phyloP scores from a whole-genome alignment of 371 early-diverging fungal genomes.

The Conidiobolus coronatus region DNA sequence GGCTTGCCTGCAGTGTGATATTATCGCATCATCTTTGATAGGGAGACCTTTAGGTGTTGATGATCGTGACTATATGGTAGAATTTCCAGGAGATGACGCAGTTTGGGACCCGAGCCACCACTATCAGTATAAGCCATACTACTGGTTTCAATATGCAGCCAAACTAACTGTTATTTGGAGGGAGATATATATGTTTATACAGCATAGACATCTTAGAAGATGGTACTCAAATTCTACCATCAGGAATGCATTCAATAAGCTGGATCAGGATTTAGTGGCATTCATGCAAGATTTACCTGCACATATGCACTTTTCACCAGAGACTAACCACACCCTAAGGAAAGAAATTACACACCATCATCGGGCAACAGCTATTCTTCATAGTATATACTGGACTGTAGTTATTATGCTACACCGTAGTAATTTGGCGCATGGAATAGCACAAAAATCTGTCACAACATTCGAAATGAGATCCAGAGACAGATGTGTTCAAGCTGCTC shows the following conservation, averaged over 20 bases:
- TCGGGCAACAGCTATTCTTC: neutral
- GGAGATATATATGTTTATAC: constrained; percentile 3
- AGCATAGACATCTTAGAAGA: constrained; percentile 3
- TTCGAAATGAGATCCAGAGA: neutral
- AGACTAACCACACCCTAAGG: neutral
- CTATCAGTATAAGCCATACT: neutral
- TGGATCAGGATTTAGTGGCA: neutral
- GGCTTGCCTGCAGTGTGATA: constrained; percentile 2
- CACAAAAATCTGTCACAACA: neutral
- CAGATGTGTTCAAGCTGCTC: neutral
- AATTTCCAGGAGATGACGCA: neutral
- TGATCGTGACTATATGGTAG: constrained; percentile 3
- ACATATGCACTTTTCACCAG: neutral
- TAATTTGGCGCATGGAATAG: constrained; percentile 3
- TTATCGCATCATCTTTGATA: neutral
- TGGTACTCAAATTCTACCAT: constrained; percentile 1
- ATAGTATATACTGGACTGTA: neutral
- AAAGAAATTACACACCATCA: neutral
- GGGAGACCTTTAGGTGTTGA: constrained; percentile 3
- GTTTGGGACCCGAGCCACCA: neutral
- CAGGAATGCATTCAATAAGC: neutral
- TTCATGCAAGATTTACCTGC: neutral
- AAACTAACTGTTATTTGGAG: neutral
- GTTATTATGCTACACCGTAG: constrained; percentile 2
- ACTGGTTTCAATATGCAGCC: neutral